phyloP scores from a whole-genome alignment of 1,284 basidiomycete genomes.

The Xerocomus nothofagi region DNA sequence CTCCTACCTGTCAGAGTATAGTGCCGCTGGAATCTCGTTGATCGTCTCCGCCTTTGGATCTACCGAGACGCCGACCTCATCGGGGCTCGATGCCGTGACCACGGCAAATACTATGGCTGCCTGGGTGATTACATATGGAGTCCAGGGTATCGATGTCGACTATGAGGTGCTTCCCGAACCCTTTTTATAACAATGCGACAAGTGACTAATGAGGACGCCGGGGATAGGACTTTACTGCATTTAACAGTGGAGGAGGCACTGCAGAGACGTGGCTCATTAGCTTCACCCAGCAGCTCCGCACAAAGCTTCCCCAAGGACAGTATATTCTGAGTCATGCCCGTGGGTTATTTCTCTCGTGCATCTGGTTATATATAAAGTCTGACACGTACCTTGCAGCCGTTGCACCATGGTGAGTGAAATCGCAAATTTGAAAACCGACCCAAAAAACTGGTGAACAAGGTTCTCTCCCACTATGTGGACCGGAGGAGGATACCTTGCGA shows the following conservation, averaged over 20 bases:
- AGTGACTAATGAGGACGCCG: not conserved
- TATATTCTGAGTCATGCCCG: conserved; percentile 42
- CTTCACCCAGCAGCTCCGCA: conserved; percentile 44
- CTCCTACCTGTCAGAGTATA: conserved; percentile 43
- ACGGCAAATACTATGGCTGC: conserved; percentile 48
- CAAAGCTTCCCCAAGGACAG: conserved; percentile 36
- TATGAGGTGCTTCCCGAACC: conserved; percentile 41
- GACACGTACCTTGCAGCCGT: conserved; percentile 21
- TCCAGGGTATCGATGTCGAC: conserved; percentile 59
- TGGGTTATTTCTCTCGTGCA: conserved; percentile 8
- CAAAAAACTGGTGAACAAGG: conserved; percentile 3
- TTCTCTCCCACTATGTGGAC: conserved; percentile 23
- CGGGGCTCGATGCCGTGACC: conserved; percentile 38
- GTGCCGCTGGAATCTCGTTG: conserved; percentile 47
- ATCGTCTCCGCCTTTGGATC: conserved; percentile 53
- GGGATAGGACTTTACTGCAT: conserved; percentile 46
- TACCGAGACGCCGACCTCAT: conserved; percentile 50
- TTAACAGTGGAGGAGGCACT: conserved; percentile 39
- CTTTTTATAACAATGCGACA: not conserved
- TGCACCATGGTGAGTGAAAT: conserved; percentile 28
- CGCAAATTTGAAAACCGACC: not conserved
- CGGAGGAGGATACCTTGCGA: conserved; percentile 56
- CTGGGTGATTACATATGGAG: conserved; percentile 47
- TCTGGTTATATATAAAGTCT: not conserved
- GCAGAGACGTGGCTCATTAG: conserved; percentile 46